Evolutionary conservation across 306 rosid genomes (phyloP).

Genomic region (Boehmeria nivea): DNA sequence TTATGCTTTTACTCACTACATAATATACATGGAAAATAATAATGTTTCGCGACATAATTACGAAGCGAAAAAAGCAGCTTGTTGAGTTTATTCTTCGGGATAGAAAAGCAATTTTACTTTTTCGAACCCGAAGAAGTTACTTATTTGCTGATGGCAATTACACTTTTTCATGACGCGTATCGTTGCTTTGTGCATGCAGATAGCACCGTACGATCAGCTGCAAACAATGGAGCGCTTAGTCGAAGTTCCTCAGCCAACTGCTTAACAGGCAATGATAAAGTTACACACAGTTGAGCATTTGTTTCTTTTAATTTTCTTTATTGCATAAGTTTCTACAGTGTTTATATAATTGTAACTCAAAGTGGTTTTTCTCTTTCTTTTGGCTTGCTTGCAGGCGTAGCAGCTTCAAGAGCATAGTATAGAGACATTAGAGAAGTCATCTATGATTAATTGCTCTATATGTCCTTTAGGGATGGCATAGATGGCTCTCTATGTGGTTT

Average conservation of each 20-base stretch:
- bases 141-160: no score
- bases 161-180: no score
- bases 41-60: no score
- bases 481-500: no score
- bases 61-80: no score
- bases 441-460: slow-evolving; percentile 4
- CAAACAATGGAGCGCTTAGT: slow-evolving; percentile 86
- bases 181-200: slow-evolving; percentile 37
- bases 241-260: slow-evolving; percentile 39
- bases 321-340: slow-evolving; percentile 9
- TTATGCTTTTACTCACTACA: no score
- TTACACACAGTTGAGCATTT: not conserved
- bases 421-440: slow-evolving; percentile 6
- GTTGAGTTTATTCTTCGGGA: no score
- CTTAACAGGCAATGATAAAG: slow-evolving; percentile 37
- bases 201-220: slow-evolving; percentile 90
- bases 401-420: slow-evolving; percentile 17
- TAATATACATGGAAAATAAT: no score
- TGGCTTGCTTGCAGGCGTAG: slow-evolving; percentile 15
- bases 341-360: not conserved
- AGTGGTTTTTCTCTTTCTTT: not conserved
- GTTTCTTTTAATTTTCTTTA: slow-evolving; percentile 4
- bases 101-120: no score
- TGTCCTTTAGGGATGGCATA: no score
- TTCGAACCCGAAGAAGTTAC: no score